phyloP scores from a whole-genome alignment of 164 flowering plant genomes.

The Amborella trichopoda region DNA sequence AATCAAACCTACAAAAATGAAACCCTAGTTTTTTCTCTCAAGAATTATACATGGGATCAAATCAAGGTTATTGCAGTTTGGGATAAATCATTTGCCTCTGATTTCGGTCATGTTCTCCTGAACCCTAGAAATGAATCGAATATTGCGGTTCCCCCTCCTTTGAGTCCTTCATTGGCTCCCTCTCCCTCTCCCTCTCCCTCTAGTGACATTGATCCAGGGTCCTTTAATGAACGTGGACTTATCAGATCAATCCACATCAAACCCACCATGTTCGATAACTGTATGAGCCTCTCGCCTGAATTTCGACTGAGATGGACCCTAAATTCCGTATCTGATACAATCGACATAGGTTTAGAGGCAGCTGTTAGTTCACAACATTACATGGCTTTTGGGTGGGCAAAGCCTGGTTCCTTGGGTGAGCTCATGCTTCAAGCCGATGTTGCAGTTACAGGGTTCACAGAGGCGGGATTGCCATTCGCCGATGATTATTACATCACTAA shows the following conservation, averaged over 20 bases:
- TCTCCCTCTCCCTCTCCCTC: conserved; percentile 12
- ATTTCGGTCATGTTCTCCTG: conserved; percentile 63
- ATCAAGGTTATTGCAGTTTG: conserved; percentile 62
- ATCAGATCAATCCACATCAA: conserved; percentile 8
- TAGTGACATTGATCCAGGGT: neutral
- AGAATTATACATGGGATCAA: conserved; percentile 64
- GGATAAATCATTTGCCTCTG: conserved; percentile 66
- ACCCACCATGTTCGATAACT: conserved; percentile 83
- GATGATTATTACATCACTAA: conserved; percentile 77
- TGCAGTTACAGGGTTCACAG: conserved; percentile 68
- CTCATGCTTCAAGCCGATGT: conserved; percentile 75
- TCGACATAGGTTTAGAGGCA: conserved; percentile 87
- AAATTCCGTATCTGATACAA: conserved; percentile 21
- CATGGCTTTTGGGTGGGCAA: conserved; percentile 95
- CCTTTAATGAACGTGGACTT: neutral
- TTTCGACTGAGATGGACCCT: conserved; percentile 79
- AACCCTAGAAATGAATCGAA: conserved; percentile 9
- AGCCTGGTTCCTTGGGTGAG: conserved; percentile 24
- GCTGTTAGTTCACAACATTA: conserved; percentile 42
- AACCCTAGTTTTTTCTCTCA: conserved; percentile 40
- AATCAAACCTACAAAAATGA: conserved; percentile 62
- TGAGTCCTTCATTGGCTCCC: conserved; percentile 14
- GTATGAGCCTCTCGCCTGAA: conserved; percentile 42
- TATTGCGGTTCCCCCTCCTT: neutral
- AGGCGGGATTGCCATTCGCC: conserved; percentile 70